Evolutionary conservation across 305 asterid species (phyloP).

Genomic region (Rubia tinctorum): DNA sequence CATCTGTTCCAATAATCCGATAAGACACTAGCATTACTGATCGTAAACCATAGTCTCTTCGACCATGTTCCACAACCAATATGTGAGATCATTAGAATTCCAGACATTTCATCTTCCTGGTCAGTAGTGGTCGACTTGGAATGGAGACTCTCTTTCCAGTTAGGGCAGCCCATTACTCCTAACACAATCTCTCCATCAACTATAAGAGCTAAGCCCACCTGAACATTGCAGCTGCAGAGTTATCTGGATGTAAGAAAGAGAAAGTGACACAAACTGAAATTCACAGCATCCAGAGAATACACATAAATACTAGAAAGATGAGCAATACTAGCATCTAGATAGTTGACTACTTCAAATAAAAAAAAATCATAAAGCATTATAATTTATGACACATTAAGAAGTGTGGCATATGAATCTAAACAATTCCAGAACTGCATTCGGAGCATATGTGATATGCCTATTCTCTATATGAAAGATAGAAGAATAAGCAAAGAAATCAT

Average conservation of each 20-base stretch:
- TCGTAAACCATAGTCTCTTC: conserved; percentile 37
- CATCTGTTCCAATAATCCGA: conserved; percentile 63
- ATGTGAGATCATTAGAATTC: conserved; percentile 80
- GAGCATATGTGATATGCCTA: background rate
- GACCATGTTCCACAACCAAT: conserved; percentile 94
- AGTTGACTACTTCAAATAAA: background rate
- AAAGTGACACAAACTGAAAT: background rate
- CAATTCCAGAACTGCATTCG: background rate
- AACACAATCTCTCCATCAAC: conserved; percentile 84
- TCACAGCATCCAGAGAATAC: background rate
- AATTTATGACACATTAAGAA: background rate
- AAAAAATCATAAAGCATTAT: background rate
- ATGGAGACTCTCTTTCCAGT: conserved; percentile 51
- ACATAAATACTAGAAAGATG: background rate
- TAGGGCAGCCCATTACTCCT: conserved; percentile 98
- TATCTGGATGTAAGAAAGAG: conserved; percentile 9
- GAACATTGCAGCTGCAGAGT: conserved; percentile 24
- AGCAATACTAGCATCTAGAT: background rate
- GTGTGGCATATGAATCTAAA: background rate
- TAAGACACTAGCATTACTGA: conserved; percentile 18
- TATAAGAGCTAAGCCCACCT: conserved; percentile 97
- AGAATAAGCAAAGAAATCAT: conserved; percentile 34
- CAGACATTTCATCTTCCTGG: conserved; percentile 38
- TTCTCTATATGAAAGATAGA: background rate
- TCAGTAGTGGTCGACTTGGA: conserved; percentile 20